Percentiles rank a stretch among this genome's conserved stretches.
Evolutionary conservation across 129 eudicot genomes (phyloP).

Genomic region (Chrysanthemum lavandulifolium): DNA sequence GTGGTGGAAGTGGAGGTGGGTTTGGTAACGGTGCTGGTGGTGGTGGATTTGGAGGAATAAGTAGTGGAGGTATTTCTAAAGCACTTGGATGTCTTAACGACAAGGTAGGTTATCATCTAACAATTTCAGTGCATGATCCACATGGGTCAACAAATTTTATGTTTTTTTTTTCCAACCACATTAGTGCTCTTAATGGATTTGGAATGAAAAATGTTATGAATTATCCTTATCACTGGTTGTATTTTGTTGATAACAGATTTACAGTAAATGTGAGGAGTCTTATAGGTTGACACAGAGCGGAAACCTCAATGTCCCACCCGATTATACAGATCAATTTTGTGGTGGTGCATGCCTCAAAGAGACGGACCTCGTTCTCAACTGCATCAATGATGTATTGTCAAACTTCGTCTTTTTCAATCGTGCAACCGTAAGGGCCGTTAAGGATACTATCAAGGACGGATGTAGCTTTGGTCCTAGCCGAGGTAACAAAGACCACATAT

Average conservation of each 20-base stretch:
- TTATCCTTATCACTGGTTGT: not conserved
- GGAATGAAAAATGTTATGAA: not conserved
- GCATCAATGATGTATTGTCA: conserved; percentile 46
- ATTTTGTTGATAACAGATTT: conserved; percentile 39
- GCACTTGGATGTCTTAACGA: conserved; percentile 68
- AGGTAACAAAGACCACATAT: conserved; percentile 40
- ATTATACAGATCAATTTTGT: conserved; percentile 63
- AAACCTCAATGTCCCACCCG: conserved; percentile 55
- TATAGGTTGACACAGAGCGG: conserved; percentile 65
- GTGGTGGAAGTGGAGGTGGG: conserved; percentile 14
- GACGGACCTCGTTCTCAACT: conserved; percentile 64
- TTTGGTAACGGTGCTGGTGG: conserved; percentile 22
- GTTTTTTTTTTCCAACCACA: too few species aligned
- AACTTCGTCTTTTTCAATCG: conserved; percentile 59
- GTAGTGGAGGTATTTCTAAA: conserved; percentile 41
- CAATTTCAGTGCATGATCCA: too few species aligned
- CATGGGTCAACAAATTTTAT: too few species aligned
- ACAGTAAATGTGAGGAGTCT: conserved; percentile 53
- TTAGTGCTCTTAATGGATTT: too few species aligned
- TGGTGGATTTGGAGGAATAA: conserved; percentile 39
- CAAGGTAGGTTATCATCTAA: conserved; percentile 37
- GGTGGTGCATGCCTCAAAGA: conserved; percentile 64
- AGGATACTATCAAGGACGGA: conserved; percentile 60
- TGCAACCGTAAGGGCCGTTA: conserved; percentile 52
- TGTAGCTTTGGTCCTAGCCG: conserved; percentile 68